A percentile compares a stretch with the other conserved stretches of the same genome.
Evolutionary conservation across 805 yeast species (phyloP).

Genomic region (Lipomyces anomalus): DNA sequence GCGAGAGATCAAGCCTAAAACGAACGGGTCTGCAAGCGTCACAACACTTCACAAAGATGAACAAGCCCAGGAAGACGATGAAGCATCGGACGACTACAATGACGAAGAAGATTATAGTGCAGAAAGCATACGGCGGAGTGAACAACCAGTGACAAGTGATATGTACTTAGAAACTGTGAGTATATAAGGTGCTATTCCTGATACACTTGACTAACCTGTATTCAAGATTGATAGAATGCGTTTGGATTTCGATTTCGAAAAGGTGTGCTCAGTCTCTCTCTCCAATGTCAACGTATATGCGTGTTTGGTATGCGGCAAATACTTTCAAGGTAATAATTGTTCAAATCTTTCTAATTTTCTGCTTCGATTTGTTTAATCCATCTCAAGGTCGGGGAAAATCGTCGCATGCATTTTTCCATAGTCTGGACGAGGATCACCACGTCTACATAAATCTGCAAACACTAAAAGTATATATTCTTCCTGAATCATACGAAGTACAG

Average conservation of each 20-base stretch:
- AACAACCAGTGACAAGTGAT: too few species aligned
- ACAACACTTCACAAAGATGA: too few species aligned
- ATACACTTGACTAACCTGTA: neutral
- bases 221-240: slow-evolving; percentile 18
- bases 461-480: slow-evolving; percentile 51
- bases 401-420: slow-evolving; percentile 66
- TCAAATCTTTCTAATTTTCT: neutral
- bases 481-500: slow-evolving; percentile 49
- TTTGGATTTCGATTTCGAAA: slow-evolving; percentile 66
- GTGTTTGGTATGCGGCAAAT: slow-evolving; percentile 70
- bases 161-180: slow-evolving; percentile 24
- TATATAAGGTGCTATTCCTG: neutral
- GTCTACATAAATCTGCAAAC: slow-evolving; percentile 53
- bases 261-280: slow-evolving; percentile 58
- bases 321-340: slow-evolving; percentile 39
- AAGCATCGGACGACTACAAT: too few species aligned
- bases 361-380: neutral
- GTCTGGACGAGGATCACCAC: slow-evolving; percentile 58
- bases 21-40: too few species aligned
- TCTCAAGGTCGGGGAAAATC: slow-evolving; percentile 49
- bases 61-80: too few species aligned
- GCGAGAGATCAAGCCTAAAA: too few species aligned
- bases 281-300: slow-evolving; percentile 60
- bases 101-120: too few species aligned
- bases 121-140: too few species aligned